Evolutionary conservation across 2,329 filamentous ascomycete genomes (phyloP), one percentile per base, ranked within the genome.

Genomic region (Xylariomycetidae sp.): DNA sequence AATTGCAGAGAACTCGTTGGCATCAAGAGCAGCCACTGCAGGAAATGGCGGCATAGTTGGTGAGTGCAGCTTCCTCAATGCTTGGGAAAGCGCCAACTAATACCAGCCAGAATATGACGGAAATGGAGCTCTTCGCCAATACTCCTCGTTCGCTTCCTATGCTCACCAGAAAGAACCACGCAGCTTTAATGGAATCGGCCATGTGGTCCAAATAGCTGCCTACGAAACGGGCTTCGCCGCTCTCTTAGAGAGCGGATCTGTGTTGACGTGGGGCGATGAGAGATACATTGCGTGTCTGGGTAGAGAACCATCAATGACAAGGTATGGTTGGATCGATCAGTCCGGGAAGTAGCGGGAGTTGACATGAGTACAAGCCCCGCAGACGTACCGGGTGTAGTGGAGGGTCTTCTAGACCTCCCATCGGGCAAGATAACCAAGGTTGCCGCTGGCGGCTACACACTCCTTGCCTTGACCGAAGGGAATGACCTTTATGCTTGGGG

Each of bases 401-500:
- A 63, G 15, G 67, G 72, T 29, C 60, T 83, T 1, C 52, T 53
- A 5, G 65, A 70, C 34, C 59, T 82, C 15, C 68, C 59, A 37
- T 68, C 57, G 14, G 74, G 59, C 28, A 59, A 65, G 10, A 66
- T 83, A 30, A 58, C 48, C 19, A 74, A 72, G 45, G 58, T 84
- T 17, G 64, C 62, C 4, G 69, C 70, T 3, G 70, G 70, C 3
- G 77, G 78, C 0, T 79, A 78, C 48, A 56, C 70, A 3, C 57
- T 72, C 2, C 74, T 72, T 3, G 77, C 76, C 0, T 45, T 83
- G 26, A 81, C 76, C 0, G 57, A 64, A 9, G 72, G 70, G 3
- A 63, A 69, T 19, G 72, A 76, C 37, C 52, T 81, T 2, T 84
- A 83, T 47, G 50, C 72, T 16, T 84, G 79, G 78, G 79, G 79